Evolutionary conservation across 306 rosid species (phyloP), one percentile per base, ranked within the genome.

Genomic region (Acacia melanoxylon): DNA sequence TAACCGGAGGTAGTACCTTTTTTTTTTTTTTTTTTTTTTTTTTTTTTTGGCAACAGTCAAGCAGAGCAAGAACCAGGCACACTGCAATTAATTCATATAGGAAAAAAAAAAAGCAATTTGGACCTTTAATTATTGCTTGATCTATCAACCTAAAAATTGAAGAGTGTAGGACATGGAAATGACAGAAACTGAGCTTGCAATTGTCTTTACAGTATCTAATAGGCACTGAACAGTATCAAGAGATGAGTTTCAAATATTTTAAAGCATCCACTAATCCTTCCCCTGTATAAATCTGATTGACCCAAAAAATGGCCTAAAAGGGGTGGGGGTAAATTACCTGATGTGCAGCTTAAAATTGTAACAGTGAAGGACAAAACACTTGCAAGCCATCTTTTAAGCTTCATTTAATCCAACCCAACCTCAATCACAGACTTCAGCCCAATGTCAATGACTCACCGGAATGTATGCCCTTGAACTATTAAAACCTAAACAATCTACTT

Each of bases 281-380:
- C 4, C 56, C 56, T 8, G 5, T 44, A 6, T 42, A 42, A 63
- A 29, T 56, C 45, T 65, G 72, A 76, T 24, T 65, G 68, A 37
- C 48, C 58, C 61, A 41, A 41, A 85, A 78, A 27, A 27, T 13
- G 19, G 29, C 35, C 19, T 9, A 77, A 3, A 77, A 22, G 27
- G 65, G 14, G 12, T n/a, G 13, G 41, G 31, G 27, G 14, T 12
- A 76, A 14, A 54, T 81, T 92, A 96, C 99, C 98, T 81, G 70
- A 85, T 74, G 84, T 56, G 78, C 84, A 35, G 80, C 90, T 70
- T 68, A 90, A 81, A 84, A 87, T 70, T 84, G 91, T 85, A 77
- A 86, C 3, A 7, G 87, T 68, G 67, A 92, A 89, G 75, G 91
- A 58, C 78, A 92, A 73, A 81, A 91, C 83, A 82, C 86, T 63